Base-by-base conservation (phyloP, 169 alveolate species). In the Eimeria maxima region DNA sequence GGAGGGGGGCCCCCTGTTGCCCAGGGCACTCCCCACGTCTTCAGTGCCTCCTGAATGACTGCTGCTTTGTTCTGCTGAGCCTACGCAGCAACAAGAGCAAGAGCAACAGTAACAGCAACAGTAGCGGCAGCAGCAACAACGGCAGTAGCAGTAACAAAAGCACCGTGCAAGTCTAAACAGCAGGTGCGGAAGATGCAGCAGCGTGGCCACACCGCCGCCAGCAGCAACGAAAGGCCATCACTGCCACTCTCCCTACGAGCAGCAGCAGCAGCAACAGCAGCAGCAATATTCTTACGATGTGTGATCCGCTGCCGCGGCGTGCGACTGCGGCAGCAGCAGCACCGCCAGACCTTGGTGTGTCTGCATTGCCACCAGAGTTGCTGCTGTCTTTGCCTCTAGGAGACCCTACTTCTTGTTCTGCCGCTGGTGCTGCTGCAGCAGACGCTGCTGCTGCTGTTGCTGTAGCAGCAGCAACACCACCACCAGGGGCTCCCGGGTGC, bases 11-110 rank as follows among this genome's bases (percentile, higher is more conserved):
- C 69, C 73, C 57, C 57, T 3, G 63, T 13, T 11, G 95, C 84
- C 95, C 95, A 89, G 22, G 95, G 95, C 71, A 89, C 53, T 44
- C 73, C 84, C 65, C 73, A 69, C 50, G 33, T 20, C 74, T 89
- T 73, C 45, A 67, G 78, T 4, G 69, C 73, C 22, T 89, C 95
- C 33, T 42, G 42, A 53, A 89, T 81, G 50, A 69, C 55, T 7
- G 84, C 67, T 6, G 95, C 33, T 27, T 89, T 89, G 55, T 18
- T 57, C 24, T 57, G 60, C 60, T 53, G 60, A 53, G 60, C 60
- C 60, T 13, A 53, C 6, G 60, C 60, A 53, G 67, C 67, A 57
- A 24, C 67, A 57, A 24, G n/a, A 57, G 67, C 67, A 57, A 24
- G n/a, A 65, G 74, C 95, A 67, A 87, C 89, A 78, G 8, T 10